Percentiles rank a stretch among this genome's conserved stretches.
phyloP scores from a whole-genome alignment of 1,139 yeast species.

The Blastobotrys proliferans region DNA sequence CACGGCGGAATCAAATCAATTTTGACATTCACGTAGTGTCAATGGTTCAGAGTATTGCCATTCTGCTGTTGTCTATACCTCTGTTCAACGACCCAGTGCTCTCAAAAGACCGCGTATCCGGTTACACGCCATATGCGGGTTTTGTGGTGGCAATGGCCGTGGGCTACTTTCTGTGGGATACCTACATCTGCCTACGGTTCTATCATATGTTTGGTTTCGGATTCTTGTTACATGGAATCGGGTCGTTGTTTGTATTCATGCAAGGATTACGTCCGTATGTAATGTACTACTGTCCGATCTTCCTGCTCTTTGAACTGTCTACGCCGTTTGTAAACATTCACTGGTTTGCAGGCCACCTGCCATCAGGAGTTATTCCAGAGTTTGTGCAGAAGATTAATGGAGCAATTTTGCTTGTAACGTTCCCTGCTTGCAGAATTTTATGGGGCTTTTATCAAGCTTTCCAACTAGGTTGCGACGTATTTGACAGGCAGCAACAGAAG shows the following conservation, averaged over 20 bases:
- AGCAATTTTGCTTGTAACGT: slow-evolving; percentile 57
- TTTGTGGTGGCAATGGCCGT: slow-evolving; percentile 66
- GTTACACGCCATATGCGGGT: slow-evolving; percentile 69
- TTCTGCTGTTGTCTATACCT: slow-evolving; percentile 53
- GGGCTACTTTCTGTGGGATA: slow-evolving; percentile 94
- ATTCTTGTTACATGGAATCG: slow-evolving; percentile 79
- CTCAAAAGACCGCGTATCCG: slow-evolving; percentile 51
- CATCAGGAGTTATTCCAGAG: slow-evolving; percentile 50
- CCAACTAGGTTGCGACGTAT: slow-evolving; percentile 25
- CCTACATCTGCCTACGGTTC: slow-evolving; percentile 58
- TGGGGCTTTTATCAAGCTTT: slow-evolving; percentile 84
- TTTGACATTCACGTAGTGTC: slow-evolving; percentile 89
- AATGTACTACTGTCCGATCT: slow-evolving; percentile 78
- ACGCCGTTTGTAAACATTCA: slow-evolving; percentile 91
- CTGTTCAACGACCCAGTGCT: slow-evolving; percentile 54
- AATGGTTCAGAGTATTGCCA: slow-evolving; percentile 69
- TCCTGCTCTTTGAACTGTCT: slow-evolving; percentile 81
- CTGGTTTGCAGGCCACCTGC: slow-evolving; percentile 82
- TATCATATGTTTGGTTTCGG: slow-evolving; percentile 72
- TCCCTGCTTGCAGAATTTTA: slow-evolving; percentile 71
- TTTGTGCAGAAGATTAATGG: slow-evolving; percentile 64
- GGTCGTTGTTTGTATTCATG: slow-evolving; percentile 71
- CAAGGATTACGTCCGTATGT: slow-evolving; percentile 69
- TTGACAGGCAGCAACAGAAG: slow-evolving; percentile 15
- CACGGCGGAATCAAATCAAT: slow-evolving; percentile 52